phyloP scores from a whole-genome alignment of 2,329 filamentous ascomycete genomes.

The Cladosporium oxysporum region DNA sequence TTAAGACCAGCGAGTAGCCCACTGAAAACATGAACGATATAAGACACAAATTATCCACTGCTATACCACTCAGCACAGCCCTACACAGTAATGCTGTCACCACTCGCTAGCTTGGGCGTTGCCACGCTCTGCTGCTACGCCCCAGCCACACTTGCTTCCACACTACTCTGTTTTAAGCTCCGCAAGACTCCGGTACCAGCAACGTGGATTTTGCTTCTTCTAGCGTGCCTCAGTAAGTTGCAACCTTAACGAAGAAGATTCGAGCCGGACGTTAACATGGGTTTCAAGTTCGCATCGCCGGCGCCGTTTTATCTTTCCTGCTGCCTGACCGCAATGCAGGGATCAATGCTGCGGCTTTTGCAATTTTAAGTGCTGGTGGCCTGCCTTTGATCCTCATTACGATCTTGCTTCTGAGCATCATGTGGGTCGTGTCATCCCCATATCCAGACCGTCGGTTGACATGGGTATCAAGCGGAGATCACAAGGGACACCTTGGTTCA shows the following conservation, averaged over 20 bases:
- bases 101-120: conserved; percentile 5
- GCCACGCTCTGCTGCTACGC: conserved; percentile 10
- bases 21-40: not conserved
- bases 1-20: not conserved
- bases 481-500: not conserved
- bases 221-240: conserved; percentile 11
- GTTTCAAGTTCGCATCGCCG: conserved; percentile 7
- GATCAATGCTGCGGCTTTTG: conserved; percentile 8
- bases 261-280: not conserved
- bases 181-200: not conserved
- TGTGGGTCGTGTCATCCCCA: not conserved
- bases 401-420: conserved; percentile 2
- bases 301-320: conserved; percentile 1
- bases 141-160: not conserved
- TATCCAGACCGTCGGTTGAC: not conserved
- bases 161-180: not conserved
- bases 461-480: not conserved
- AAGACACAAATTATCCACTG: not conserved
- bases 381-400: not conserved
- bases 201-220: conserved; percentile 8
- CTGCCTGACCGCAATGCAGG: not conserved
- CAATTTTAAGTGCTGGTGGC: conserved; percentile 3
- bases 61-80: not conserved
- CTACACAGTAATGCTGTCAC: not conserved
- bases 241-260: not conserved